Conservation (phyloP, 139 green algal genomes). For the Deuterostichococcus epilithicus region DNA sequence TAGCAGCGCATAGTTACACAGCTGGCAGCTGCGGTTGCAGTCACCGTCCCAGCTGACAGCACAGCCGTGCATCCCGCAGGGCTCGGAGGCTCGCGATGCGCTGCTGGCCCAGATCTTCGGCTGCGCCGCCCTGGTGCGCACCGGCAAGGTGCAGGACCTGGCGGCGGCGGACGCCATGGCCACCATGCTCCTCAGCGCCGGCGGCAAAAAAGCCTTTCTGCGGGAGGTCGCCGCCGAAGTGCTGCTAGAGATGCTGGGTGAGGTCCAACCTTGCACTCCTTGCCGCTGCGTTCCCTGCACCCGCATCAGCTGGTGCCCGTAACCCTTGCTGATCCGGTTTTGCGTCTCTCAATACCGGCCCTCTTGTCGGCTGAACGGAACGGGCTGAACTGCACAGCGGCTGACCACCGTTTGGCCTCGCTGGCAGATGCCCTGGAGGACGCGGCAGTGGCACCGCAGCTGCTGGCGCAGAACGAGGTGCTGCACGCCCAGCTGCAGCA, state of each 20-base stretch:
- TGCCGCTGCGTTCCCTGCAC: no score
- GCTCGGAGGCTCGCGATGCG: slow-evolving; percentile 48
- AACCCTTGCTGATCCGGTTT: no score
- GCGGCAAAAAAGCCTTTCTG: slow-evolving; percentile 64
- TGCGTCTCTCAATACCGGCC: no score
- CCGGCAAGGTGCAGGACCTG: slow-evolving; percentile 21
- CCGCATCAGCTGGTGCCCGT: no score
- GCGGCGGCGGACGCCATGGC: slow-evolving; percentile 11
- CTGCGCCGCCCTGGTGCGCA: slow-evolving; percentile 45
- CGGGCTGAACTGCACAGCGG: no score
- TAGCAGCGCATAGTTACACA: no score
- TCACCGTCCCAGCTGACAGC: no score
- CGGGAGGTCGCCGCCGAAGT: slow-evolving; percentile 47
- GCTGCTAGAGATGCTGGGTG: slow-evolving; percentile 46
- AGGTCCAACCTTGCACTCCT: no score
- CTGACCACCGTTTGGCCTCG: no score
- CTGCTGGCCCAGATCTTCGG: slow-evolving; percentile 74
- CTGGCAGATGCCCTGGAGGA: neutral
- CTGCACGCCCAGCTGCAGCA: neutral
- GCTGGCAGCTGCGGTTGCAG: no score
- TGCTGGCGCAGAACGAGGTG: slow-evolving; percentile 1
- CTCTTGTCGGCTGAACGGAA: no score
- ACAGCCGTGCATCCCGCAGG: slow-evolving; percentile 25
- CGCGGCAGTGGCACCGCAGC: neutral
- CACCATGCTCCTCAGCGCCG: slow-evolving; percentile 34